Evolutionary conservation across 306 rosid species (phyloP).

Genomic region (Hippophae tibetana): DNA sequence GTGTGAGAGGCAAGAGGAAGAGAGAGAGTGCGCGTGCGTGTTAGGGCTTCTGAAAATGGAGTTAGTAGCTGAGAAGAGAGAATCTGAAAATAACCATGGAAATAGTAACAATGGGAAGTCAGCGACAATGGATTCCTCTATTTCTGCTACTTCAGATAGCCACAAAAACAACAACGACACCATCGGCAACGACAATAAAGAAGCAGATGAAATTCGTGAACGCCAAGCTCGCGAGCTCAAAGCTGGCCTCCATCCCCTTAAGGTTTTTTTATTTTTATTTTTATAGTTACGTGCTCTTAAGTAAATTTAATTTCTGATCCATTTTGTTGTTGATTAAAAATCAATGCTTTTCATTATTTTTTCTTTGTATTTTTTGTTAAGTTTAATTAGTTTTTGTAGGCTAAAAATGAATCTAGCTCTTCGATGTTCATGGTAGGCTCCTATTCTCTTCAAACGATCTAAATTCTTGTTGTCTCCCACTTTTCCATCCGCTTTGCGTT

Average conservation of each 20-base stretch:
- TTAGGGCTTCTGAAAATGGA: conserved; percentile 37
- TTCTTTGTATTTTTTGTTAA: too few relatives aligned
- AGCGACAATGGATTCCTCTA: conserved; percentile 19
- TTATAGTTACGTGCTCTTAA: too few relatives aligned
- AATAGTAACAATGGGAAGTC: conserved; percentile 10
- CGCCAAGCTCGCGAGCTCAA: conserved; percentile 42
- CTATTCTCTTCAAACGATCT: too few relatives aligned
- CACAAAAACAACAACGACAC: not conserved
- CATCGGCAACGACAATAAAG: conserved; percentile 10
- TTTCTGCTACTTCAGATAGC: conserved; percentile 10
- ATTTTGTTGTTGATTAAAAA: too few relatives aligned
- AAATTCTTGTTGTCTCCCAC: too few relatives aligned
- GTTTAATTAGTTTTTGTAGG: too few relatives aligned
- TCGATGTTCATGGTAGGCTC: too few relatives aligned
- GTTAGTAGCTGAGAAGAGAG: conserved; percentile 31
- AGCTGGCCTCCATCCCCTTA: conserved; percentile 50
- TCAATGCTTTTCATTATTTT: too few relatives aligned
- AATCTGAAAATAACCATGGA: conserved; percentile 16
- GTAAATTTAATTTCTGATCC: too few relatives aligned
- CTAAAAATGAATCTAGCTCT: too few relatives aligned
- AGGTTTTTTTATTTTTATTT: conserved; percentile 10
- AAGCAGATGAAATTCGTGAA: conserved; percentile 28
- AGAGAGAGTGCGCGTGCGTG: not conserved
- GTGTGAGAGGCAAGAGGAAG: not conserved
- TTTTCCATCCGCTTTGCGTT: too few relatives aligned